Conservation (phyloP, 306 rosid species). For the Glycine tomentella region DNA sequence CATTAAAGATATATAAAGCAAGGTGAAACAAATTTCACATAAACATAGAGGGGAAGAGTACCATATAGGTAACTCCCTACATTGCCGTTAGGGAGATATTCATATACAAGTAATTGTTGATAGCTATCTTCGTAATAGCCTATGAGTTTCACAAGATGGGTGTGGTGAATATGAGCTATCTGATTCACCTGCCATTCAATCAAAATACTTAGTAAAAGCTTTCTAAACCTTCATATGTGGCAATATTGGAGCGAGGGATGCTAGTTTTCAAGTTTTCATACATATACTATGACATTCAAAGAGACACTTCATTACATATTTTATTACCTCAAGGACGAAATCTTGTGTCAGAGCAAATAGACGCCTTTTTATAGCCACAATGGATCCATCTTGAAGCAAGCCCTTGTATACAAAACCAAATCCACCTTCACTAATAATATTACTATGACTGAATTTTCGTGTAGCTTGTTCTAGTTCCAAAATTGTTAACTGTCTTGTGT, state of each 20-base stretch:
- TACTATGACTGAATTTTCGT: constrained; percentile 57
- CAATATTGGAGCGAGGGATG: not conserved
- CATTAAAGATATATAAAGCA: not conserved
- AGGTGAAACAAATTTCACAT: constrained; percentile 30
- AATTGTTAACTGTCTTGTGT: constrained; percentile 56
- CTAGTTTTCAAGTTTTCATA: not conserved
- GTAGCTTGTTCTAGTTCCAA: constrained; percentile 74
- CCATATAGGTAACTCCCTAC: constrained; percentile 77
- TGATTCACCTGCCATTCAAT: constrained; percentile 59
- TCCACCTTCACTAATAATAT: constrained; percentile 69
- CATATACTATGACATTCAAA: not conserved
- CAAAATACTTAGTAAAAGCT: constrained; percentile 4
- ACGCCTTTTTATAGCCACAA: constrained; percentile 75
- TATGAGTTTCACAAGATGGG: constrained; percentile 65
- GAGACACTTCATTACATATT: constrained; percentile 23
- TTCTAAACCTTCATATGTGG: constrained; percentile 5
- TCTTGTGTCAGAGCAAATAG: constrained; percentile 51
- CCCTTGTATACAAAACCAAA: constrained; percentile 79
- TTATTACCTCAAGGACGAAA: constrained; percentile 59
- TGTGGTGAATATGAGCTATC: constrained; percentile 61
- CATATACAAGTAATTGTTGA: constrained; percentile 74
- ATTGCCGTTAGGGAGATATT: constrained; percentile 69
- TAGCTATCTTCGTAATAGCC: constrained; percentile 66
- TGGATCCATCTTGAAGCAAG: constrained; percentile 77
- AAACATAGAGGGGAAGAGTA: constrained; percentile 48